A percentile compares a stretch with the other conserved stretches of the same genome.
phyloP scores from a whole-genome alignment of 257 asterid genomes.

The Jasminum sambac region DNA sequence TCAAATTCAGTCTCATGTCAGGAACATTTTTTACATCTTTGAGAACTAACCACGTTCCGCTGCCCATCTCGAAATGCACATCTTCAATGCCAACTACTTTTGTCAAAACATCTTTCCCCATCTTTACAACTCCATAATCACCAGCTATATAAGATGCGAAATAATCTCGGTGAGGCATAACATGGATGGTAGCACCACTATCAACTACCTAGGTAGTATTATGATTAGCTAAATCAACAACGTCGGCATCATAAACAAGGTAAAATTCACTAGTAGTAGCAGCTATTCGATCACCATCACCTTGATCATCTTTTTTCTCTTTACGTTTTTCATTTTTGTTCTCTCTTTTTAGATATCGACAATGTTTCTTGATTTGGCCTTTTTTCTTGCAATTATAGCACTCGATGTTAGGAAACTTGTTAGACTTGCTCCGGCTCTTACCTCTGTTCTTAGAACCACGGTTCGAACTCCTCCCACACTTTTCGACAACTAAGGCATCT shows the following conservation, averaged over 20 bases:
- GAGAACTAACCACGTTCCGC: background rate
- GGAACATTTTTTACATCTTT: too few relatives aligned
- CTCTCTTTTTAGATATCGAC: too few relatives aligned
- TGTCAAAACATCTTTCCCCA: background rate
- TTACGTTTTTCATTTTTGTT: too few relatives aligned
- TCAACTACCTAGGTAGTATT: conserved; percentile 20
- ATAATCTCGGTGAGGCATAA: too few relatives aligned
- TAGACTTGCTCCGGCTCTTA: conserved; percentile 7
- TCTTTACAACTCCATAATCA: background rate
- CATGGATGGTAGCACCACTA: too few relatives aligned
- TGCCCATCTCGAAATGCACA: background rate
- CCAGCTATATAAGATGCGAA: too few relatives aligned
- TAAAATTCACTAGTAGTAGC: background rate
- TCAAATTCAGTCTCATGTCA: too few relatives aligned
- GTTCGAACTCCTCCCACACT: conserved; percentile 4
- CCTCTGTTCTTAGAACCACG: too few relatives aligned
- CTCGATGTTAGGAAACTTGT: background rate
- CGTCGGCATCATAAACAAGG: background rate
- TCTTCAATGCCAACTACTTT: background rate
- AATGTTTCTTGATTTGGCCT: conserved; percentile 1
- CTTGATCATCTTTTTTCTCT: background rate
- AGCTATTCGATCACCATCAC: background rate
- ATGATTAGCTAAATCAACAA: conserved; percentile 2
- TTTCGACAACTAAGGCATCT: background rate
- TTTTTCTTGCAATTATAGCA: background rate